phyloP scores from a whole-genome alignment of 208 protist species.

The Trypanosomatidae sp. region DNA sequence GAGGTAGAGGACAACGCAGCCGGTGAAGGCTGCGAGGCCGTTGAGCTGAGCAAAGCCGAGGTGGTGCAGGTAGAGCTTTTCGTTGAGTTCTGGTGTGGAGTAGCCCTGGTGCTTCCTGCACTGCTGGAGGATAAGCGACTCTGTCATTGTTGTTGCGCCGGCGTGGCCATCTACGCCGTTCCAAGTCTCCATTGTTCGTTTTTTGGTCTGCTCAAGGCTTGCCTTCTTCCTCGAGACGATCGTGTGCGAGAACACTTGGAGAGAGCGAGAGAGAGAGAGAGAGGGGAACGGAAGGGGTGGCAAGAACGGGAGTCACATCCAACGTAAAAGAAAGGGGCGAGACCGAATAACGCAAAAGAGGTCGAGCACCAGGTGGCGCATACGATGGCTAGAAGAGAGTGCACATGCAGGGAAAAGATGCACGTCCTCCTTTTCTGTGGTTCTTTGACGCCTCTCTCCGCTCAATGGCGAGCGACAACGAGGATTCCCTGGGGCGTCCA shows the following conservation, averaged over 20 bases:
- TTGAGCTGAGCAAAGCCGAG: slow-evolving; percentile 70
- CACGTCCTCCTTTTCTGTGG: not conserved
- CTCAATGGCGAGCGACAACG: not conserved
- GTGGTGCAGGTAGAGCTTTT: slow-evolving; percentile 94
- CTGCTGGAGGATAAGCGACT: slow-evolving; percentile 48
- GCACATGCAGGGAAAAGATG: not conserved
- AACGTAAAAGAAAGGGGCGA: not conserved
- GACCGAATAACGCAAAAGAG: not conserved
- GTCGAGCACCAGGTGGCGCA: not conserved
- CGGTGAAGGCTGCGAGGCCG: slow-evolving; percentile 73
- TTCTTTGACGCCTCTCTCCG: not conserved
- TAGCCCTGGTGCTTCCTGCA: slow-evolving; percentile 78
- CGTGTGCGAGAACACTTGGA: not conserved
- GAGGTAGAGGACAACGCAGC: slow-evolving; percentile 89
- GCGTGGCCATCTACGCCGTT: not conserved
- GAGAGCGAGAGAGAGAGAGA: not conserved
- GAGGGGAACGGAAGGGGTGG: not conserved
- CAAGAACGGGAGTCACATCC: not conserved
- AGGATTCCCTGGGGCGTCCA: not conserved
- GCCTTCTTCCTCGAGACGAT: no score
- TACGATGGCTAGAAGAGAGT: not conserved
- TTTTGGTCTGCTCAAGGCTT: not conserved
- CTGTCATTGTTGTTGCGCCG: slow-evolving; percentile 41
- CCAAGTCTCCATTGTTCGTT: not conserved
- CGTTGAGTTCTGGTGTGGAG: slow-evolving; percentile 92